Evolutionary conservation across 192 early-diverging fungal species (phyloP).

Genomic region (Coemansia reversa): DNA sequence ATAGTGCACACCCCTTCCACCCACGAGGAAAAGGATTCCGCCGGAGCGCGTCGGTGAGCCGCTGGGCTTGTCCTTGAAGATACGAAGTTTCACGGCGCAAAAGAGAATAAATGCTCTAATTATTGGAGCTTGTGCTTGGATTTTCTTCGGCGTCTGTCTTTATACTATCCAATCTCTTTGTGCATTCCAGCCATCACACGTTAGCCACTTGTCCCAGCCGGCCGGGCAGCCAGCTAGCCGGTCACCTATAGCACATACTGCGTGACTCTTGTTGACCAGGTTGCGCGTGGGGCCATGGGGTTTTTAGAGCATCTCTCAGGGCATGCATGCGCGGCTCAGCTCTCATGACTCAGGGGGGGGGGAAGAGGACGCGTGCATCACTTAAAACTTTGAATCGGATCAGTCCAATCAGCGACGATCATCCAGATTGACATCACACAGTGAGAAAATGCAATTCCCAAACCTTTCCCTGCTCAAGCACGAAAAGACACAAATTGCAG

Average conservation of each 20-base stretch:
- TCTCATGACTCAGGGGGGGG: background rate
- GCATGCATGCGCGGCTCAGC: background rate
- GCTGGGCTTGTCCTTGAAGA: background rate
- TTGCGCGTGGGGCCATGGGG: background rate
- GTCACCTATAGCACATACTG: background rate
- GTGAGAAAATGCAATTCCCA: background rate
- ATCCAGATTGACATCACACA: background rate
- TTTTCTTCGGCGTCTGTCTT: background rate
- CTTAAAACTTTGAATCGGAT: background rate
- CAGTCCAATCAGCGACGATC: background rate
- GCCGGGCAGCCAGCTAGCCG: background rate
- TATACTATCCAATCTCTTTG: background rate
- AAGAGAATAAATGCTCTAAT: background rate
- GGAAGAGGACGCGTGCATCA: background rate
- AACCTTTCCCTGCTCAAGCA: background rate
- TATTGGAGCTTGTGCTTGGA: background rate
- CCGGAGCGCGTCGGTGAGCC: background rate
- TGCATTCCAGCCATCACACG: background rate
- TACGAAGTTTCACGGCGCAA: background rate
- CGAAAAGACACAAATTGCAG: background rate
- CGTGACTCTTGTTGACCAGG: no score
- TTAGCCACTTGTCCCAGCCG: no score
- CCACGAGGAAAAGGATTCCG: background rate
- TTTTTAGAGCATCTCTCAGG: background rate
- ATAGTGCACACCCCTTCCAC: background rate